phyloP scores from a whole-genome alignment of 164 flowering plant species.

The Nymphaea colorata region DNA sequence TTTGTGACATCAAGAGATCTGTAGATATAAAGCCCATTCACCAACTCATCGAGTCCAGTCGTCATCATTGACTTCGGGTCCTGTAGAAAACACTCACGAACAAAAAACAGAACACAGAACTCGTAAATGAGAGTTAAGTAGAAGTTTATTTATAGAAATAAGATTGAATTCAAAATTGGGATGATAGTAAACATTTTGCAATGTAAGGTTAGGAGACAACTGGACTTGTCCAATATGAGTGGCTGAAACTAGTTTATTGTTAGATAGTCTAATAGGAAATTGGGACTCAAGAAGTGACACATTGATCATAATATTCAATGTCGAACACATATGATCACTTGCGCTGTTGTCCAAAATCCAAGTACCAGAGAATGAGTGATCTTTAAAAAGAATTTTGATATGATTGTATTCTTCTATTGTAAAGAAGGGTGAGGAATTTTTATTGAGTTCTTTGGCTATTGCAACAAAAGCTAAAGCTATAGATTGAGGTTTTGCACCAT shows the following conservation, averaged over 20 bases:
- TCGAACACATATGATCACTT: background rate
- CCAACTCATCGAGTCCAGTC: background rate
- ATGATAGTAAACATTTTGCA: background rate
- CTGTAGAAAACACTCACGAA: background rate
- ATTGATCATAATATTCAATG: background rate
- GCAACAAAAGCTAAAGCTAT: background rate
- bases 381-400: background rate
- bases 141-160: slow-evolving; percentile 1
- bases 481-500: background rate
- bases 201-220: background rate
- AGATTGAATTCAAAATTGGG: background rate
- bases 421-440: background rate
- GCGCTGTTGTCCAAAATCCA: slow-evolving; percentile 2
- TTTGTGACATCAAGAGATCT: background rate
- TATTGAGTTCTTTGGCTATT: too few relatives aligned
- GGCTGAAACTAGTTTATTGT: background rate
- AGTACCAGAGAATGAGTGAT: background rate
- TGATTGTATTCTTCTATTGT: background rate
- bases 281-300: background rate
- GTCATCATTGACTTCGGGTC: background rate
- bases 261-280: background rate
- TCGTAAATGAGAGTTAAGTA: background rate
- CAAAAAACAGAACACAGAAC: too few relatives aligned
- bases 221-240: background rate
- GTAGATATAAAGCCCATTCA: background rate